Conservation (phyloP, 495 filamentous ascomycete species). For the Sporormia fimetaria region DNA sequence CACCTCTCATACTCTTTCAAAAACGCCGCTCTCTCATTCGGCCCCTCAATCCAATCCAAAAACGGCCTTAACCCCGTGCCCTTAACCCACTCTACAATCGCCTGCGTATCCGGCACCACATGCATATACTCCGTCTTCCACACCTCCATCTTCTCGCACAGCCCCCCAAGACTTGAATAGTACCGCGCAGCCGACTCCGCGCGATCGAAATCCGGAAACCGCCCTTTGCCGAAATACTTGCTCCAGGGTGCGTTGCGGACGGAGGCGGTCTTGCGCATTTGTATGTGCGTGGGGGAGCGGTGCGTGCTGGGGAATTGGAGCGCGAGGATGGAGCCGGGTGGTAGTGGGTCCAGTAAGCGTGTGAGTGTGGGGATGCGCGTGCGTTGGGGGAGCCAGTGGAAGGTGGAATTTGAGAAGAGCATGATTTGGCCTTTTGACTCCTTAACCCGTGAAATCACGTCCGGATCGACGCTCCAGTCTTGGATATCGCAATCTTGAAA, state of each 20-base stretch:
- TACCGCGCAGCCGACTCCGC: slow-evolving; percentile 38
- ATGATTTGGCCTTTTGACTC: slow-evolving; percentile 32
- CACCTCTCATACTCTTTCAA: slow-evolving; percentile 35
- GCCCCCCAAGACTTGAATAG: slow-evolving; percentile 38
- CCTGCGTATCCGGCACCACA: slow-evolving; percentile 35
- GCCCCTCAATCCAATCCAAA: slow-evolving; percentile 33
- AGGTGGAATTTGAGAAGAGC: slow-evolving; percentile 45
- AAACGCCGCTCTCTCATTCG: slow-evolving; percentile 30
- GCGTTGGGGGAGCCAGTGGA: slow-evolving; percentile 42
- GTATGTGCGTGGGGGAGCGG: slow-evolving; percentile 37
- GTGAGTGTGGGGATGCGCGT: slow-evolving; percentile 37
- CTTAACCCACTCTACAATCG: slow-evolving; percentile 48
- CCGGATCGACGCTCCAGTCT: slow-evolving; percentile 30
- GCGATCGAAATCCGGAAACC: slow-evolving; percentile 35
- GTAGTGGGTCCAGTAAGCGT: slow-evolving; percentile 33
- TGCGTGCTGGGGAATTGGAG: slow-evolving; percentile 46
- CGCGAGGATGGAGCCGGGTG: slow-evolving; percentile 39
- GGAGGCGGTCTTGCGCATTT: slow-evolving; percentile 39
- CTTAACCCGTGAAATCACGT: too few species aligned
- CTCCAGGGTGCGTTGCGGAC: slow-evolving; percentile 32
- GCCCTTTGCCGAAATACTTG: neutral
- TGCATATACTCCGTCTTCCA: slow-evolving; percentile 46
- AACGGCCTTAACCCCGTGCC: slow-evolving; percentile 44
- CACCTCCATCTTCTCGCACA: slow-evolving; percentile 36
- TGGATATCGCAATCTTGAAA: slow-evolving; percentile 24